Conservation (phyloP, 1,284 basidiomycete species). For the Moniliophthora roreri region DNA sequence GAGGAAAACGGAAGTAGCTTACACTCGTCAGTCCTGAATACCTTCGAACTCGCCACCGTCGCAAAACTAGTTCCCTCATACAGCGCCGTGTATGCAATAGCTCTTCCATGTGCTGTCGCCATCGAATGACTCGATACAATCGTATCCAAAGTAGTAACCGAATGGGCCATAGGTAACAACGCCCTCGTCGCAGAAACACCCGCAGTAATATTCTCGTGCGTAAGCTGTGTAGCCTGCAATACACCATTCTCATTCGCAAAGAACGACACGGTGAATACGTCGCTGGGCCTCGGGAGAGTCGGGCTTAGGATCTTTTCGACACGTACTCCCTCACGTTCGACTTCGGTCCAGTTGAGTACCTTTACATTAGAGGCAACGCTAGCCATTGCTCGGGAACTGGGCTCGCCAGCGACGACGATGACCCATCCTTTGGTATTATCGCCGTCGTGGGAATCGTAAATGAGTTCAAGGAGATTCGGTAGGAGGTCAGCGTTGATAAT, state of each 20-base stretch:
- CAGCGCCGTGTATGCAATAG: constrained; percentile 73
- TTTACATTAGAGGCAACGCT: constrained; percentile 49
- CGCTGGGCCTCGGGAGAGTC: constrained; percentile 51
- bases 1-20: constrained; percentile 18
- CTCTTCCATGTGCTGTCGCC: constrained; percentile 68
- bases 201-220: constrained; percentile 77
- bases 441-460: constrained; percentile 50
- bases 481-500: constrained; percentile 65
- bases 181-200: constrained; percentile 71
- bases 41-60: constrained; percentile 55
- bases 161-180: constrained; percentile 62
- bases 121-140: constrained; percentile 71
- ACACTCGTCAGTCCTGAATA: constrained; percentile 49
- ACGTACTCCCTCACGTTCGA: constrained; percentile 61
- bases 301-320: constrained; percentile 44
- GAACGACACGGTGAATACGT: constrained; percentile 70
- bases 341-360: constrained; percentile 59
- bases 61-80: constrained; percentile 73
- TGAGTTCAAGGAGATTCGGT: constrained; percentile 60
- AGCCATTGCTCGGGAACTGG: constrained; percentile 37
- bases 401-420: constrained; percentile 68
- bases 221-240: constrained; percentile 62
- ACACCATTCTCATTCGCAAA: constrained; percentile 51
- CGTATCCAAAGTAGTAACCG: constrained; percentile 67
- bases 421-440: constrained; percentile 49